Conservation (phyloP, 2,329 filamentous ascomycete species). For the Paraphoma chrysanthemicola region DNA sequence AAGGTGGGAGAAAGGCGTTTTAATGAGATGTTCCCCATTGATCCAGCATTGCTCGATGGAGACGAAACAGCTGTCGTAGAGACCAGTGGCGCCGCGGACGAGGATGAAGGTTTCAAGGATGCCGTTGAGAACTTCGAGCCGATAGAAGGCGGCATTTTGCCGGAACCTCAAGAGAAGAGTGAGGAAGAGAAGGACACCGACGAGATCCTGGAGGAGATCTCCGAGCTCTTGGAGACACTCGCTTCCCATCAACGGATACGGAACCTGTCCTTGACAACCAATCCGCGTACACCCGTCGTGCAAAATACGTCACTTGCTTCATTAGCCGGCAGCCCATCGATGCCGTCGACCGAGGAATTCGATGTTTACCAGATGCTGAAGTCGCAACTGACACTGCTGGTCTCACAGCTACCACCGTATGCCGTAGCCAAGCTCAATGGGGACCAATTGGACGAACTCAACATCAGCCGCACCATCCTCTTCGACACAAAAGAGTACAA, state of each 20-base stretch:
- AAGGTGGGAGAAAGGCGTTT: constrained; percentile 71
- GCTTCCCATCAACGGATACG: constrained; percentile 81
- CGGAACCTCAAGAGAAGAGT: constrained; percentile 40
- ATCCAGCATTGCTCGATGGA: constrained; percentile 50
- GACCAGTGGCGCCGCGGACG: constrained; percentile 43
- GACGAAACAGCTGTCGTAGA: constrained; percentile 47
- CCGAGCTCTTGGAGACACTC: constrained; percentile 77
- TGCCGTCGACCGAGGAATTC: constrained; percentile 67
- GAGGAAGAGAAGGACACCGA: constrained; percentile 68
- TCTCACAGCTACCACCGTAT: constrained; percentile 80
- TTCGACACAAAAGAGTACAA: constrained; percentile 75
- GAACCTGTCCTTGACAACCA: constrained; percentile 71
- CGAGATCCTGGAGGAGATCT: constrained; percentile 75
- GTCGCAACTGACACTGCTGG: constrained; percentile 74
- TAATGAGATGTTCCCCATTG: constrained; percentile 67
- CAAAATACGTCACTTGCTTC: constrained; percentile 69
- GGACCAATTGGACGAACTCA: constrained; percentile 81
- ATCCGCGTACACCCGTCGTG: constrained; percentile 69
- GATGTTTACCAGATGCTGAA: constrained; percentile 75
- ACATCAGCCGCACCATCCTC: constrained; percentile 79
- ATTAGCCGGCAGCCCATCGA: constrained; percentile 64
- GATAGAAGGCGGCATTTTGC: constrained; percentile 27
- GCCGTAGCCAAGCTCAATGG: constrained; percentile 86
- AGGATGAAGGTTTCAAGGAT: constrained; percentile 47
- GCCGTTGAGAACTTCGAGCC: constrained; percentile 48